These are phyloP conservation scores for Penstemon davidsonii DNA, from an alignment of 257 asterid species.

Conservation along the genomic window DNA sequence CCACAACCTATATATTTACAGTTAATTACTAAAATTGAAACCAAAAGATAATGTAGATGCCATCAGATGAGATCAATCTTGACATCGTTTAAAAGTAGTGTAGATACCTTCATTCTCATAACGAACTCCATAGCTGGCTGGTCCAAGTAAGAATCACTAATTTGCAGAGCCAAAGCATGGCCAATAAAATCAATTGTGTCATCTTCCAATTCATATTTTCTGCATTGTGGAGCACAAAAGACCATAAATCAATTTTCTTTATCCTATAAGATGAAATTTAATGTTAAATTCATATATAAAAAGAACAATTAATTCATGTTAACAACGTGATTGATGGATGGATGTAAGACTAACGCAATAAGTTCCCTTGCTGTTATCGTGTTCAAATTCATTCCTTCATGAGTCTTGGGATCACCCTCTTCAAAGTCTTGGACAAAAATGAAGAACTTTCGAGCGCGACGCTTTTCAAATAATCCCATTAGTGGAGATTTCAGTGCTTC, in stretches of 20 bases:
- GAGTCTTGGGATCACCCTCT: constrained; percentile 80
- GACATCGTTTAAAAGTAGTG: too few relatives aligned
- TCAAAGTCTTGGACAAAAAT: constrained; percentile 86
- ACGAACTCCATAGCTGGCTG: constrained; percentile 93
- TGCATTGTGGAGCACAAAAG: constrained; percentile 20
- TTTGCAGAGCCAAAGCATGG: constrained; percentile 86
- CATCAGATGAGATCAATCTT: too few relatives aligned
- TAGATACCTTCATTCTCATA: constrained; percentile 80
- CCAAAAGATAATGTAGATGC: too few relatives aligned
- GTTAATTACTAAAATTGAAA: too few relatives aligned
- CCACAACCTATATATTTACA: too few relatives aligned
- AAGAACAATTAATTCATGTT: neutral
- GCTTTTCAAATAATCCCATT: constrained; percentile 96
- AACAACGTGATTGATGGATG: neutral
- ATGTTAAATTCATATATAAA: too few relatives aligned
- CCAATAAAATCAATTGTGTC: constrained; percentile 91
- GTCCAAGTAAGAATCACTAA: constrained; percentile 76
- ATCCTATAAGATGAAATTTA: too few relatives aligned
- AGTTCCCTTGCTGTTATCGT: constrained; percentile 78
- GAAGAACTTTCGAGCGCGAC: constrained; percentile 93
- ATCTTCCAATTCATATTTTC: constrained; percentile 90
- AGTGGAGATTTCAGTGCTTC: constrained; percentile 97
- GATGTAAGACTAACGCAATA: constrained; percentile 58
- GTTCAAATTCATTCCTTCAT: constrained; percentile 89
- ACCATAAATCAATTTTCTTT: neutral